Conservation (phyloP, 73 alveolate genomes). For the Paramecium caudatum region DNA sequence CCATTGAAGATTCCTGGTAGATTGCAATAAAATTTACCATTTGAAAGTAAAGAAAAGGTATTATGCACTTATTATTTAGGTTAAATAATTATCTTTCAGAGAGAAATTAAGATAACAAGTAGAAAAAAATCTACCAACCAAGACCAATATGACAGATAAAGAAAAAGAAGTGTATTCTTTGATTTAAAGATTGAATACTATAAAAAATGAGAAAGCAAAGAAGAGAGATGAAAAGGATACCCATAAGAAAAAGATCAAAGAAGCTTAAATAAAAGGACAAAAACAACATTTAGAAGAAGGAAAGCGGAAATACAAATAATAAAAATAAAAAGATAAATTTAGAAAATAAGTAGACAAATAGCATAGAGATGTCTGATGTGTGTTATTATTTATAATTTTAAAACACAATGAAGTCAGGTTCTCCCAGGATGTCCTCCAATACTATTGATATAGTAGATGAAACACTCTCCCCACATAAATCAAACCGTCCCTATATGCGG, state of each 20-base stretch:
- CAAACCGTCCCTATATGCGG: not conserved
- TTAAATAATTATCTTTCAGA: conserved; percentile 54
- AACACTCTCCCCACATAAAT: conserved; percentile 36
- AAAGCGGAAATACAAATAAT: conserved; percentile 67
- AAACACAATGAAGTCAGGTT: conserved; percentile 26
- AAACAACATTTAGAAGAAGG: conserved; percentile 66
- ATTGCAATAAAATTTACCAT: conserved; percentile 93
- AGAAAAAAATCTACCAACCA: conserved; percentile 63
- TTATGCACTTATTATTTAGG: not conserved
- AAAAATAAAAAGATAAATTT: conserved; percentile 73
- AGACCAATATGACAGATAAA: conserved; percentile 64
- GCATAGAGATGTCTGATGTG: not conserved
- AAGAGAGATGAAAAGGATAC: conserved; percentile 49
- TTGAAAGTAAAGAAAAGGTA: conserved; percentile 93
- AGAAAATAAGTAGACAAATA: conserved; percentile 38
- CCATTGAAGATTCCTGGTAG: conserved; percentile 93
- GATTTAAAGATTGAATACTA: conserved; percentile 71
- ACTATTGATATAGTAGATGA: conserved; percentile 36
- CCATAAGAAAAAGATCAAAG: conserved; percentile 60
- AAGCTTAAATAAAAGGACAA: conserved; percentile 68
- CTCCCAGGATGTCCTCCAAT: conserved; percentile 31
- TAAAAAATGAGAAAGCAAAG: conserved; percentile 72
- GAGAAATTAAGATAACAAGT: conserved; percentile 63
- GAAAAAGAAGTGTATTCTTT: conserved; percentile 67
- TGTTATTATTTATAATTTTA: not conserved